These are phyloP conservation scores for Phyllosticta citrichinensis DNA, from an alignment of 2,329 filamentous ascomycete genomes.

Conservation along the genomic window DNA sequence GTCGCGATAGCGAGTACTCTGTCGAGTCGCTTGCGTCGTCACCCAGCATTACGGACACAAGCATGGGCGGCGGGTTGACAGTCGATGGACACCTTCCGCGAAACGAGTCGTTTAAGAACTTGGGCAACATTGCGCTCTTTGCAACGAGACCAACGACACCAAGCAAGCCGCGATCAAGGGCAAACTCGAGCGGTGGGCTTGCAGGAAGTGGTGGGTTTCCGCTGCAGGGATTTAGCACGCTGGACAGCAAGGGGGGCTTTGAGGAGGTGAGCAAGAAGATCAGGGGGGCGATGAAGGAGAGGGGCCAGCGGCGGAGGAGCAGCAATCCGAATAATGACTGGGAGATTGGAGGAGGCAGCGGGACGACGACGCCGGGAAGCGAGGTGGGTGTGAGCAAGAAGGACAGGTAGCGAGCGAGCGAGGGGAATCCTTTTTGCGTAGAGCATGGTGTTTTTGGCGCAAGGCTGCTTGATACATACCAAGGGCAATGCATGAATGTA, in stretches of 20 bases:
- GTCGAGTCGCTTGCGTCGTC: constrained; percentile 21
- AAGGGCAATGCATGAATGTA: background rate
- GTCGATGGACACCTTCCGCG: constrained; percentile 45
- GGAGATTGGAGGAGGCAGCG: constrained; percentile 13
- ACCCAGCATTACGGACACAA: constrained; percentile 15
- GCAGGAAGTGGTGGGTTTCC: constrained; percentile 53
- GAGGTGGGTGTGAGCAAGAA: constrained; percentile 11
- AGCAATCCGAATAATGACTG: constrained; percentile 14
- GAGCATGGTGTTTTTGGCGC: constrained; percentile 9
- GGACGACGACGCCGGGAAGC: constrained; percentile 17
- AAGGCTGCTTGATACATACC: constrained; percentile 4
- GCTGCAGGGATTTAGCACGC: constrained; percentile 58
- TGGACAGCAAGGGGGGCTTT: constrained; percentile 59
- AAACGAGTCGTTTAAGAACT: constrained; percentile 90
- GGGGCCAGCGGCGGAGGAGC: constrained; percentile 51
- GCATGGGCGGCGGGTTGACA: constrained; percentile 29
- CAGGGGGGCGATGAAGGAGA: constrained; percentile 69
- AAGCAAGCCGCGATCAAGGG: constrained; percentile 61
- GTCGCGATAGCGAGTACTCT: constrained; percentile 5
- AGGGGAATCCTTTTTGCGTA: background rate
- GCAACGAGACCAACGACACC: constrained; percentile 78
- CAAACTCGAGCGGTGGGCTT: constrained; percentile 45
- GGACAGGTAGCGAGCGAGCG: background rate
- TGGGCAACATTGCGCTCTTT: constrained; percentile 81
- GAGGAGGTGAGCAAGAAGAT: constrained; percentile 80